Conservation (phyloP, 495 filamentous ascomycete genomes). For the Bathelium albidoporum region DNA sequence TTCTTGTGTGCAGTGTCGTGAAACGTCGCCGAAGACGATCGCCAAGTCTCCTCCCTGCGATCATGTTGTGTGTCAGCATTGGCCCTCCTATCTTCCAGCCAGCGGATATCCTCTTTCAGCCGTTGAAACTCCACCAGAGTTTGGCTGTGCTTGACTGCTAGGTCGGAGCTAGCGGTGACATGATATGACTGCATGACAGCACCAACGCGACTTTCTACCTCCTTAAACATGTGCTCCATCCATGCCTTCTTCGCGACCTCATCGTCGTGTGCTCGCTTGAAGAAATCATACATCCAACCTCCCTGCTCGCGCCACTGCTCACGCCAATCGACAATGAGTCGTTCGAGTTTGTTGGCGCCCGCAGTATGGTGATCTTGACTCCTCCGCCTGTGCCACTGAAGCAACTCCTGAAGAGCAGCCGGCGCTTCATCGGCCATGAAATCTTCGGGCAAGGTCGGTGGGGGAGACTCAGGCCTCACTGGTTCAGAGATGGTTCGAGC, state of each 20-base stretch:
- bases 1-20: conserved; percentile 23
- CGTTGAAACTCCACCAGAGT: not conserved
- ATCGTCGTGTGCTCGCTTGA: conserved; percentile 5
- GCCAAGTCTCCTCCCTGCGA: conserved; percentile 28
- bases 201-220: not conserved
- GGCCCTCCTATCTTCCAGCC: conserved; percentile 26
- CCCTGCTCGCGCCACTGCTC: conserved; percentile 25
- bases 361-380: conserved; percentile 21
- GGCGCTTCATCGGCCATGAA: not conserved
- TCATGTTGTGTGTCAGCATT: conserved; percentile 21
- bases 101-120: conserved; percentile 20
- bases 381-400: conserved; percentile 13
- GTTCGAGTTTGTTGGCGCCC: conserved; percentile 22
- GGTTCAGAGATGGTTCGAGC: not conserved
- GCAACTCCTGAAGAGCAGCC: conserved; percentile 6
- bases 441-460: not conserved
- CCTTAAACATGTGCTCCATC: conserved; percentile 4
- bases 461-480: not conserved
- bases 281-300: conserved; percentile 18
- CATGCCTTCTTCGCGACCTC: conserved; percentile 4
- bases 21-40: conserved; percentile 24
- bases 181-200: conserved; percentile 3
- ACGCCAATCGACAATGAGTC: conserved; percentile 20
- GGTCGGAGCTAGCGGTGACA: conserved; percentile 1
- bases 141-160: not conserved